Conservation (phyloP, 331 rosid genomes). For the Stylosanthes scabra region DNA sequence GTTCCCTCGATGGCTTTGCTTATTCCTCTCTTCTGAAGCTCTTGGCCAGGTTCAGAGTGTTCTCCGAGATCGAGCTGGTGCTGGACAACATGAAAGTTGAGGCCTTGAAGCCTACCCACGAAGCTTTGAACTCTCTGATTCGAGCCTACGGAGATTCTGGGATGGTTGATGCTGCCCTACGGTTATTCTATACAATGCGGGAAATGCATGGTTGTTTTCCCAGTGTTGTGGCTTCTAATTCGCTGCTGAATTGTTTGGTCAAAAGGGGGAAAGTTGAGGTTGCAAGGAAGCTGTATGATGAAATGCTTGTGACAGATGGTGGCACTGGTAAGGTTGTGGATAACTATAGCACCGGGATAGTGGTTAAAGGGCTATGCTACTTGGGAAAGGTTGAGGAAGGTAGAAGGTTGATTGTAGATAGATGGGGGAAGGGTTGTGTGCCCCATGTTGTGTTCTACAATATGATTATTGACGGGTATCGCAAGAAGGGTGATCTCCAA, state of each 20-base stretch:
- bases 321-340: slow-evolving; percentile 44
- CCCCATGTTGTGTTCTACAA: slow-evolving; percentile 81
- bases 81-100: slow-evolving; percentile 52
- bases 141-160: slow-evolving; percentile 61
- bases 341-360: slow-evolving; percentile 74
- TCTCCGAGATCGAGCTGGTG: slow-evolving; percentile 61
- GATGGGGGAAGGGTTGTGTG: slow-evolving; percentile 79
- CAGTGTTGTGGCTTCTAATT: slow-evolving; percentile 56
- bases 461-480: slow-evolving; percentile 72
- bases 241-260: slow-evolving; percentile 61
- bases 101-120: slow-evolving; percentile 54
- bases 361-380: slow-evolving; percentile 73
- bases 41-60: slow-evolving; percentile 58
- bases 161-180: slow-evolving; percentile 64
- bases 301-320: slow-evolving; percentile 57
- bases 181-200: slow-evolving; percentile 41
- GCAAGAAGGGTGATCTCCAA: slow-evolving; percentile 65
- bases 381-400: slow-evolving; percentile 73
- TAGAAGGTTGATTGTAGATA: slow-evolving; percentile 59
- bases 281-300: slow-evolving; percentile 71
- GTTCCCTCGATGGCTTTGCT: slow-evolving; percentile 56
- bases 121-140: slow-evolving; percentile 58
- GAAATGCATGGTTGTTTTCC: slow-evolving; percentile 57
- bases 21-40: slow-evolving; percentile 74
- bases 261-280: slow-evolving; percentile 48